These are phyloP conservation scores for Tulasnella sp. DNA, from an alignment of 768 basidiomycete species.

Conservation along the genomic window DNA sequence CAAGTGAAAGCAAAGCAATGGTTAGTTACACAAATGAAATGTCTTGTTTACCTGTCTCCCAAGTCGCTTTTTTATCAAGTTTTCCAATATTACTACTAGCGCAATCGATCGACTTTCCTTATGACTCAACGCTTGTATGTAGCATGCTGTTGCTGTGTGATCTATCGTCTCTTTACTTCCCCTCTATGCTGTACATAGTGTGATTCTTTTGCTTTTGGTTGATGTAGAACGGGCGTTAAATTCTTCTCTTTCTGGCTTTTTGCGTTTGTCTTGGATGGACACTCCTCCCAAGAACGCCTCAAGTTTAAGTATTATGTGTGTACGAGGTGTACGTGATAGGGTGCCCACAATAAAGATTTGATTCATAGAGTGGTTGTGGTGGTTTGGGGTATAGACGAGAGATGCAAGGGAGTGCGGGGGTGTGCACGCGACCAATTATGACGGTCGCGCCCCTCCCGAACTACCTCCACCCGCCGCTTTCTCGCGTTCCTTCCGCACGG, in stretches of 20 bases:
- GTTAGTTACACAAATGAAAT: background rate
- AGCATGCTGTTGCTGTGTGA: background rate
- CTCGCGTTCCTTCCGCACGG: slow-evolving; percentile 56
- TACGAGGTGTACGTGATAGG: too few species aligned
- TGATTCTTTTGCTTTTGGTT: background rate
- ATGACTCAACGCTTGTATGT: background rate
- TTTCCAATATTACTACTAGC: too few species aligned
- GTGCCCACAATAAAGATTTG: too few species aligned
- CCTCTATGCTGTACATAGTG: background rate
- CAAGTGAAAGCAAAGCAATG: background rate
- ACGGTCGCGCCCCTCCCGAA: background rate
- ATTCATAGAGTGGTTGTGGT: too few species aligned
- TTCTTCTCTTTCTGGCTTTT: slow-evolving; percentile 1
- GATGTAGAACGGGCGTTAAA: background rate
- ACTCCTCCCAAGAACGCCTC: too few species aligned
- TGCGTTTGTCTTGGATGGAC: background rate
- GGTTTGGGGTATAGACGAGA: too few species aligned
- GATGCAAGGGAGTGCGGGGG: too few species aligned
- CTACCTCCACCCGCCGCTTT: background rate
- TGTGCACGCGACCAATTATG: background rate
- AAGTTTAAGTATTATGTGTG: too few species aligned
- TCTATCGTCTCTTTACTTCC: background rate
- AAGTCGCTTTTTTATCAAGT: too few species aligned
- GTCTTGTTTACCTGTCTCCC: background rate
- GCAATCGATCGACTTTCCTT: background rate